Percentiles rank a stretch among this genome's conserved stretches.
phyloP scores from a whole-genome alignment of 1,139 yeast species.

The Meyerozyma sp. region DNA sequence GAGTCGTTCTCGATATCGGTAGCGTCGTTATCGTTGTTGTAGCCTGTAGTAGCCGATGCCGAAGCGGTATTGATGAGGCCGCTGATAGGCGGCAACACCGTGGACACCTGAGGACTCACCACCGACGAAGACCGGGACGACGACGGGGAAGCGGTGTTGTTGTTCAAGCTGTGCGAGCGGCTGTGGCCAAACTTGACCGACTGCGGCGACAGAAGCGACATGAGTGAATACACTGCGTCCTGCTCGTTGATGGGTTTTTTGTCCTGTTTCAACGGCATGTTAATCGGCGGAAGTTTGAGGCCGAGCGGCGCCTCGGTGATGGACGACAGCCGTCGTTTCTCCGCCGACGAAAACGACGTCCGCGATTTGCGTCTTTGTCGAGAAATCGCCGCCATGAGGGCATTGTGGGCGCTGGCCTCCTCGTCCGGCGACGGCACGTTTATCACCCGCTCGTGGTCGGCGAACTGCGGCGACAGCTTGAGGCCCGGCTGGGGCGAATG shows the following conservation, averaged over 20 bases:
- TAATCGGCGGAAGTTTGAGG: constrained; percentile 27
- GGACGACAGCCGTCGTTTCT: constrained; percentile 4
- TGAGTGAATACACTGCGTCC: constrained; percentile 40
- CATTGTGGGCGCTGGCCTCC: constrained; percentile 41
- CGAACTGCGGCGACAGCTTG: not conserved
- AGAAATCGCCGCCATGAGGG: constrained; percentile 34
- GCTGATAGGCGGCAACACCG: constrained; percentile 24
- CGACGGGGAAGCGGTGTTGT: constrained; percentile 11
- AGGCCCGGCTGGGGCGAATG: not conserved
- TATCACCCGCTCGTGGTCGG: constrained; percentile 3
- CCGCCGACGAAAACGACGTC: constrained; percentile 12
- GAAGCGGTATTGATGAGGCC: constrained; percentile 18
- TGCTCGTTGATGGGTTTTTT: constrained; percentile 24
- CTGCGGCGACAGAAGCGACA: constrained; percentile 43
- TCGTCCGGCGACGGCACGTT: constrained; percentile 30
- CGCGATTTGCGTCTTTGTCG: constrained; percentile 15
- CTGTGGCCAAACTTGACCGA: constrained; percentile 27
- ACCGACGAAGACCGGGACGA: constrained; percentile 21
- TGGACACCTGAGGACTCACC: constrained; percentile 11
- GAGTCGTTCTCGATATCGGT: constrained; percentile 22
- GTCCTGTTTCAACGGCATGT: constrained; percentile 15
- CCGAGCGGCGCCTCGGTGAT: not conserved
- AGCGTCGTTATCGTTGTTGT: constrained; percentile 29
- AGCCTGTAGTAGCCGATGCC: constrained; percentile 3
- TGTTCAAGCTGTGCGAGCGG: constrained; percentile 26